Evolutionary conservation across 2,329 filamentous ascomycete species (phyloP).

Genomic region (Biscogniauxia marginata): DNA sequence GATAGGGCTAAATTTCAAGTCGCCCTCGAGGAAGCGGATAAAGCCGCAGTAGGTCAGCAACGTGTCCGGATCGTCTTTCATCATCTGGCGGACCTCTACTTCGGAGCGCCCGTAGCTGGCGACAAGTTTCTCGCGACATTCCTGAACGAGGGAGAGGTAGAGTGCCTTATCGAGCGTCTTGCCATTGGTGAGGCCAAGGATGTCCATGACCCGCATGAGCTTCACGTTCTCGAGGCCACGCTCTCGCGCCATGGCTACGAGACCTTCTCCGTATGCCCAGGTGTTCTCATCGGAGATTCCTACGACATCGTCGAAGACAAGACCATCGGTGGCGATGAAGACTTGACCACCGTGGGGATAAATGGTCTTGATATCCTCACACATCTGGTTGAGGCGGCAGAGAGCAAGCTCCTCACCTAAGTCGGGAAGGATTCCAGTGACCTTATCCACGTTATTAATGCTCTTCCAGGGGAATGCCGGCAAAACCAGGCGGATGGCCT

Average conservation of each 20-base stretch:
- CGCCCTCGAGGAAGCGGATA: conserved; percentile 48
- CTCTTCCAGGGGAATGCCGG: conserved; percentile 61
- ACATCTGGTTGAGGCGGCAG: conserved; percentile 46
- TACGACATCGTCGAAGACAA: conserved; percentile 53
- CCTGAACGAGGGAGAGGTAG: conserved; percentile 47
- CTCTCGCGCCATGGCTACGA: conserved; percentile 38
- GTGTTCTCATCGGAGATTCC: conserved; percentile 47
- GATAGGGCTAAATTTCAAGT: conserved; percentile 42
- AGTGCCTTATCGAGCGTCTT: conserved; percentile 43
- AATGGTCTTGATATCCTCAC: conserved; percentile 41
- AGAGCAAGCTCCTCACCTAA: conserved; percentile 52
- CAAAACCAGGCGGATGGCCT: conserved; percentile 27
- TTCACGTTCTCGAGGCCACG: conserved; percentile 42
- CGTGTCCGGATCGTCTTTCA: conserved; percentile 43
- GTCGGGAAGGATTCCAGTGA: conserved; percentile 51
- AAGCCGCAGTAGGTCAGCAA: conserved; percentile 51
- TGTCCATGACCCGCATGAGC: conserved; percentile 46
- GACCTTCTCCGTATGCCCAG: conserved; percentile 48
- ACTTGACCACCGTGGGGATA: conserved; percentile 46
- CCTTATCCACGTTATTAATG: conserved; percentile 50
- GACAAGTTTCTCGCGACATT: conserved; percentile 44
- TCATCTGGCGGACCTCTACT: conserved; percentile 42
- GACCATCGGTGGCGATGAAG: conserved; percentile 50
- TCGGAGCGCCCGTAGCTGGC: conserved; percentile 41
- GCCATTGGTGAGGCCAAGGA: conserved; percentile 36